Conservation (phyloP, 257 asterid genomes). For the Petrea volubilis region DNA sequence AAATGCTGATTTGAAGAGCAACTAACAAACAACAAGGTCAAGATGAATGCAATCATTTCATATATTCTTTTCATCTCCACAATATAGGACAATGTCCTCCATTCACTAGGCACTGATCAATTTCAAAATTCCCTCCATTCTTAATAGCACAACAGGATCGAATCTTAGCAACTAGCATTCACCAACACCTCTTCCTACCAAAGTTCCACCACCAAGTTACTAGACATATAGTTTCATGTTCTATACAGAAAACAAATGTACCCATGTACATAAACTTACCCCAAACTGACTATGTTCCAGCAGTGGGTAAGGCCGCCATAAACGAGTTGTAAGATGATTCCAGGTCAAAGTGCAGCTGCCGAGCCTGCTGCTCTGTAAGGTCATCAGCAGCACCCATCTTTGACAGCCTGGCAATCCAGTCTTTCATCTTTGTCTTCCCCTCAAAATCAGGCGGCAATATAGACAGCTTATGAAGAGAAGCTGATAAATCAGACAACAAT, state of each 20-base stretch:
- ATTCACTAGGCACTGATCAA: slow-evolving; percentile 19
- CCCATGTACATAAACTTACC: slow-evolving; percentile 51
- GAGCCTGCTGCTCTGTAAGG: slow-evolving; percentile 92
- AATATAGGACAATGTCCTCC: slow-evolving; percentile 14
- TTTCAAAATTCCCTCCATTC: slow-evolving; percentile 14
- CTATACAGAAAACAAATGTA: slow-evolving; percentile 11
- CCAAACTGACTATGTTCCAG: slow-evolving; percentile 45
- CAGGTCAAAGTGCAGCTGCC: slow-evolving; percentile 92
- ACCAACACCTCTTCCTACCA: slow-evolving; percentile 21
- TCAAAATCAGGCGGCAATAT: slow-evolving; percentile 84
- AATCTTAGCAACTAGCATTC: slow-evolving; percentile 4
- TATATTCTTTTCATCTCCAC: neutral
- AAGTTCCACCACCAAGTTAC: slow-evolving; percentile 10
- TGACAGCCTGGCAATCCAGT: slow-evolving; percentile 82
- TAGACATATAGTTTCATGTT: slow-evolving; percentile 20
- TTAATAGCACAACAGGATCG: slow-evolving; percentile 19
- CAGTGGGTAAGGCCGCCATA: slow-evolving; percentile 86
- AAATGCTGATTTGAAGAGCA: neutral
- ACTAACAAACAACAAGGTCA: neutral
- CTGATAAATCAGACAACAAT: slow-evolving; percentile 66
- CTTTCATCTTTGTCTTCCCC: slow-evolving; percentile 90
- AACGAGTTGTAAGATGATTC: slow-evolving; percentile 94
- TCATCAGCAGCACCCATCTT: slow-evolving; percentile 97
- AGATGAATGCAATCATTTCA: neutral
- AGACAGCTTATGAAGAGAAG: slow-evolving; percentile 74